phyloP scores from a whole-genome alignment of 371 early-diverging fungal genomes.

The Mortierella sp. region DNA sequence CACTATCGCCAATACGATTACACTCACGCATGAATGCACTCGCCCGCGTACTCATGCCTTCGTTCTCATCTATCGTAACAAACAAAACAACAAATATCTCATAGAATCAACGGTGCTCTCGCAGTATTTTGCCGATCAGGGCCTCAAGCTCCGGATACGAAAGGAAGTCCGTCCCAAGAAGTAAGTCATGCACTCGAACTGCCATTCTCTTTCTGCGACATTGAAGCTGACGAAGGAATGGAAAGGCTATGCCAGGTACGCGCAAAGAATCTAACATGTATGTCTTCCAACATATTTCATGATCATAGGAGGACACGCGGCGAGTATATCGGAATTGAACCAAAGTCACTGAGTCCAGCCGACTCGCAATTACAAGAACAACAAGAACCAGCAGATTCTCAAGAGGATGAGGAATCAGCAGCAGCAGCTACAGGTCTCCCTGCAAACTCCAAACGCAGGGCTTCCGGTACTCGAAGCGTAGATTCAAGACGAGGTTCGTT shows the following conservation, averaged over 20 bases:
- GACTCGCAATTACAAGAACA: conserved; percentile 25
- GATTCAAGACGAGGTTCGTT: conserved; percentile 24
- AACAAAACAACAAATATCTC: not conserved
- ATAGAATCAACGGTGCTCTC: conserved; percentile 91
- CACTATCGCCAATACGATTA: not conserved
- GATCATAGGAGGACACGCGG: conserved; percentile 27
- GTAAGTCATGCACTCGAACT: conserved; percentile 10
- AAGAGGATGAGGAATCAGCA: conserved; percentile 25
- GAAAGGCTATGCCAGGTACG: not conserved
- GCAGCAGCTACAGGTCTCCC: not conserved
- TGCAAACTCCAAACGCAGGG: conserved; percentile 27
- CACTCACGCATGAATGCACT: not conserved
- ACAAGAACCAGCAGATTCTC: conserved; percentile 20
- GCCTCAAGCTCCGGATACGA: conserved; percentile 93
- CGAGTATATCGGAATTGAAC: conserved; percentile 20
- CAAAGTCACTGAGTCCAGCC: conserved; percentile 33
- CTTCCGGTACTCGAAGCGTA: conserved; percentile 25
- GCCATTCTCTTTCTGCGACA: not conserved
- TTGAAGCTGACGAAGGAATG: not conserved
- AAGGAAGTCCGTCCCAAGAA: conserved; percentile 66
- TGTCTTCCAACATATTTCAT: not conserved
- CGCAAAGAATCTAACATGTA: not conserved
- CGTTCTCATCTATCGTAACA: not conserved
- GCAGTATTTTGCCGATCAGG: conserved; percentile 95
- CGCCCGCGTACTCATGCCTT: not conserved